phyloP scores from a whole-genome alignment of 2,329 filamentous ascomycete genomes.

The Fusarium chlamydosporum region DNA sequence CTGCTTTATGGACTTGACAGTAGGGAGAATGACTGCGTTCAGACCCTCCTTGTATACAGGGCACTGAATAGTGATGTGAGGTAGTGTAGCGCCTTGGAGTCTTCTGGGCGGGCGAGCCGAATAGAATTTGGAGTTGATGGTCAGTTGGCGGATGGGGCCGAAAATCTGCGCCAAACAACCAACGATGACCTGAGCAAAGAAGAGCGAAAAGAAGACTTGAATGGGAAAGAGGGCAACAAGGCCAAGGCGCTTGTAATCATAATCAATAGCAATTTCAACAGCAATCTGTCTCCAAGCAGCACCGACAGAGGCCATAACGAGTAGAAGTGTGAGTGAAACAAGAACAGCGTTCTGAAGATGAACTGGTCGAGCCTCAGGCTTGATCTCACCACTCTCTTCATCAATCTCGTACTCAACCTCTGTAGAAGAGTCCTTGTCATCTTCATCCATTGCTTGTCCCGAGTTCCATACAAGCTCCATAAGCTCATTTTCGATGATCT shows the following conservation, averaged over 20 bases:
- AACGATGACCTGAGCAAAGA: constrained; percentile 84
- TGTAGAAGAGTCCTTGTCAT: constrained; percentile 64
- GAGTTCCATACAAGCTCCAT: constrained; percentile 83
- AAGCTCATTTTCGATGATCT: constrained; percentile 80
- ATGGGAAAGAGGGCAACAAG: constrained; percentile 77
- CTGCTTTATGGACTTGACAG: constrained; percentile 81
- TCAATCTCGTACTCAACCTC: constrained; percentile 72
- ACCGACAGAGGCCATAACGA: constrained; percentile 77
- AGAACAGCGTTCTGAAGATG: constrained; percentile 79
- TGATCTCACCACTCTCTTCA: constrained; percentile 77
- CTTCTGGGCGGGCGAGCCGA: constrained; percentile 78
- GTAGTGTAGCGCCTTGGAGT: constrained; percentile 69
- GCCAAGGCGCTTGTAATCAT: constrained; percentile 72
- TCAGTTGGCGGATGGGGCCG: constrained; percentile 80
- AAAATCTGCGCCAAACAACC: constrained; percentile 82
- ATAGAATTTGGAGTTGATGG: constrained; percentile 84
- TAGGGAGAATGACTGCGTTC: constrained; percentile 79
- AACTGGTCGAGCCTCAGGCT: constrained; percentile 74
- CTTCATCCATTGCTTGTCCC: constrained; percentile 67
- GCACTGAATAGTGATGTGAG: constrained; percentile 86
- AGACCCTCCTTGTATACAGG: constrained; percentile 91
- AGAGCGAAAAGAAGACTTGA: constrained; percentile 85
- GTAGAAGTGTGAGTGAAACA: constrained; percentile 74
- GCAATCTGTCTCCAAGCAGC: constrained; percentile 78
- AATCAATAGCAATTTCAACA: constrained; percentile 76